Conservation (phyloP, 805 yeast species). For the Zygoascus ofunaensis region DNA sequence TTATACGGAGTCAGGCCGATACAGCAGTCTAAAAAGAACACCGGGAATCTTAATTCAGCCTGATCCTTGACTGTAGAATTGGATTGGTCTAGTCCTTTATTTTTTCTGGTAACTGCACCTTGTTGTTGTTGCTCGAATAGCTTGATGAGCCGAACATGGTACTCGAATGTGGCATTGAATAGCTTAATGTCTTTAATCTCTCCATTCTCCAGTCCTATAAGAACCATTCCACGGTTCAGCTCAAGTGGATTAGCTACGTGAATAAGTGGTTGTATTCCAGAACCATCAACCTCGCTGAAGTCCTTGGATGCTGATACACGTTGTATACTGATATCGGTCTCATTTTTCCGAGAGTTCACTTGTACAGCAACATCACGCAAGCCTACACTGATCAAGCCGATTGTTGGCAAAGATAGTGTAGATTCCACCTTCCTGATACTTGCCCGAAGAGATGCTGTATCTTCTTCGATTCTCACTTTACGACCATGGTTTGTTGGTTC, state of each 20-base stretch:
- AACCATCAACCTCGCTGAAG: constrained; percentile 12
- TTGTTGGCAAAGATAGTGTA: not conserved
- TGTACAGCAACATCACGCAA: constrained; percentile 8
- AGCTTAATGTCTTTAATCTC: constrained; percentile 36
- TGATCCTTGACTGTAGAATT: constrained; percentile 13
- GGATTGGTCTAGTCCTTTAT: constrained; percentile 6
- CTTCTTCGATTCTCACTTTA: constrained; percentile 3
- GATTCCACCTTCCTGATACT: constrained; percentile 6
- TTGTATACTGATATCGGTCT: constrained; percentile 7
- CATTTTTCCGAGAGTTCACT: not conserved
- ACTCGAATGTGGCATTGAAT: constrained; percentile 43
- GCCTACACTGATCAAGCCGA: constrained; percentile 9
- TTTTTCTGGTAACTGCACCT: constrained; percentile 10
- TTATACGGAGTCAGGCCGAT: constrained; percentile 58
- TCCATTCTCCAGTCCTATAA: constrained; percentile 31
- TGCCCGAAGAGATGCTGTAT: not conserved
- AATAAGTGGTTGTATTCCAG: constrained; percentile 10
- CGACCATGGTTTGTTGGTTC: not conserved
- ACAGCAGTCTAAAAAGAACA: constrained; percentile 41
- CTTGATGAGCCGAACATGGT: constrained; percentile 51
- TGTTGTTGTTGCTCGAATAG: constrained; percentile 30
- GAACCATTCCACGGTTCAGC: constrained; percentile 33
- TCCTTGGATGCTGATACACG: constrained; percentile 12
- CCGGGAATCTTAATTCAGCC: constrained; percentile 11
- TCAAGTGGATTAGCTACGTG: constrained; percentile 16